These are phyloP conservation scores for Colletotrichum sublineola DNA, from an alignment of 2,329 filamentous ascomycete genomes.

Conservation along the genomic window DNA sequence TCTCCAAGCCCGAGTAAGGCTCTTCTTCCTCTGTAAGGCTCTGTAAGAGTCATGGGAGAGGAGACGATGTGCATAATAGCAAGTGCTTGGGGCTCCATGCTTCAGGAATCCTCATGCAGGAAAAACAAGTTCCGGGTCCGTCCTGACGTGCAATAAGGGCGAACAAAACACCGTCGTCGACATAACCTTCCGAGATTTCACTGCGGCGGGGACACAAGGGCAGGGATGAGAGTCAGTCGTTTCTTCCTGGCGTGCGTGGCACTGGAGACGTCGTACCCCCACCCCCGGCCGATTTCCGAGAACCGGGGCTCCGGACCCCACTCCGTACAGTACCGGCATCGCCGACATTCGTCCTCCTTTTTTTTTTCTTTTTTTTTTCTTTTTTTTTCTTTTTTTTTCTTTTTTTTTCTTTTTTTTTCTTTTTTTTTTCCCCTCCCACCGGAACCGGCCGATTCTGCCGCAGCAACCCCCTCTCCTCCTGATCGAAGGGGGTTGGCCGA, in stretches of 20 bases:
- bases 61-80: not conserved
- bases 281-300: not conserved
- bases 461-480: not conserved
- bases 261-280: not conserved
- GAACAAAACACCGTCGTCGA: constrained; percentile 13
- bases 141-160: not conserved
- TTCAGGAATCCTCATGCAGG: too few relatives aligned
- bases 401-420: too few relatives aligned
- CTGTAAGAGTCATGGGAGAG: not conserved
- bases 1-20: not conserved
- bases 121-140: too few relatives aligned
- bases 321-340: constrained; percentile 24
- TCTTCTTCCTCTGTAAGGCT: too few relatives aligned
- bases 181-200: constrained; percentile 17
- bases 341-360: constrained; percentile 11
- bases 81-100: not conserved
- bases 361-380: too few relatives aligned
- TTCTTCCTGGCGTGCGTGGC: not conserved
- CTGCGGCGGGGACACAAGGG: not conserved
- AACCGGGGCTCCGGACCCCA: constrained; percentile 9
- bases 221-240: constrained; percentile 34
- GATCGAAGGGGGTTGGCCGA: not conserved
- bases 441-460: not conserved
- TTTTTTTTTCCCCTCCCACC: not conserved
- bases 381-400: too few relatives aligned